phyloP scores from a whole-genome alignment of 495 filamentous ascomycete species.

The Hypoxylon lienhwacheense region DNA sequence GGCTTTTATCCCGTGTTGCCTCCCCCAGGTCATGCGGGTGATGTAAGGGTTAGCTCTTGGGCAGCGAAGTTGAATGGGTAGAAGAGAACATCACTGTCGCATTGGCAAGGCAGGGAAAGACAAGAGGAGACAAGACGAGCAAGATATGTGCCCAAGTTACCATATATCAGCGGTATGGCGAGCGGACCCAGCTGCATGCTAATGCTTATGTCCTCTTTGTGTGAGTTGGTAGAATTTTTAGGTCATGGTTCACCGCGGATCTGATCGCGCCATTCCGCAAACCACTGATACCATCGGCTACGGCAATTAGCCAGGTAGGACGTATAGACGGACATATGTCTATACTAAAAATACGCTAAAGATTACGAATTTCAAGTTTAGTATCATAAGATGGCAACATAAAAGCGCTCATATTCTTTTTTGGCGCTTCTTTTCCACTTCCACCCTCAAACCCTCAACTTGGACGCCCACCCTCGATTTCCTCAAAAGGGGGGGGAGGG shows the following conservation, averaged over 20 bases:
- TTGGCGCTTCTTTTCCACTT: slow-evolving; percentile 6
- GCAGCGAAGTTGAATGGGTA: slow-evolving; percentile 12
- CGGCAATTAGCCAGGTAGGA: slow-evolving; percentile 33
- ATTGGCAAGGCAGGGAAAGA: slow-evolving; percentile 10
- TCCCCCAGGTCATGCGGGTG: slow-evolving; percentile 10
- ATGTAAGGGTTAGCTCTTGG: slow-evolving; percentile 1
- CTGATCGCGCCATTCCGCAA: slow-evolving; percentile 41
- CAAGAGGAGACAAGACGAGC: slow-evolving; percentile 5
- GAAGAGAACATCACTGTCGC: slow-evolving; percentile 22
- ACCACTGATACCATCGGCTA: slow-evolving; percentile 35
- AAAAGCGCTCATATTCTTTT: slow-evolving; percentile 6
- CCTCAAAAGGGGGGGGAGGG: too few species aligned
- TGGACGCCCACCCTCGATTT: too few species aligned
- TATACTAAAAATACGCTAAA: slow-evolving; percentile 19
- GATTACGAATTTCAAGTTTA: slow-evolving; percentile 13
- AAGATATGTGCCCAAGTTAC: slow-evolving; percentile 27
- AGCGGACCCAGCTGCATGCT: slow-evolving; percentile 31
- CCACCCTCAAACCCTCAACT: slow-evolving; percentile 3
- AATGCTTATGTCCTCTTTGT: slow-evolving; percentile 20
- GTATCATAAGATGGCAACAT: slow-evolving; percentile 13
- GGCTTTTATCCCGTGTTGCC: slow-evolving; percentile 20
- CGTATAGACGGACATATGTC: too few species aligned
- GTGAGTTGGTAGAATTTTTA: slow-evolving; percentile 20
- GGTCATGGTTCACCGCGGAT: slow-evolving; percentile 21
- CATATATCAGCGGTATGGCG: slow-evolving; percentile 33